Conservation (phyloP, 768 basidiomycete genomes). For the Erythrobasidium yunnanense region DNA sequence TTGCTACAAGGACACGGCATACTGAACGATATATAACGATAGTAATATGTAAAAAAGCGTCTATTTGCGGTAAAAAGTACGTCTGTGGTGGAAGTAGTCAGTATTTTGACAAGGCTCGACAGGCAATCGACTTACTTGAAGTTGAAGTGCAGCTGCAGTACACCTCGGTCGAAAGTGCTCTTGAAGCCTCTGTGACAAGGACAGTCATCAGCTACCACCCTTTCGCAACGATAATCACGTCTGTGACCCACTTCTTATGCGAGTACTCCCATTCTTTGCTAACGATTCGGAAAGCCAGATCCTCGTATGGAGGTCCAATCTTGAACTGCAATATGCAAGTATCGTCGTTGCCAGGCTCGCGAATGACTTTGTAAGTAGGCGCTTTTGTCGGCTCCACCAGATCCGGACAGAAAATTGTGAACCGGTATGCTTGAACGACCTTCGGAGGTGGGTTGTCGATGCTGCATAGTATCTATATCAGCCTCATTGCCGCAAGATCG, state of each 20-base stretch:
- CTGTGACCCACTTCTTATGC: constrained; percentile 74
- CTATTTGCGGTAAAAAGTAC: constrained; percentile 24
- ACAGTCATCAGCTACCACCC: too few relatives aligned
- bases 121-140: constrained; percentile 54
- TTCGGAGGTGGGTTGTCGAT: constrained; percentile 98
- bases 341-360: constrained; percentile 87
- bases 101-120: not conserved
- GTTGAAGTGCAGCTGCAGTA: constrained; percentile 90
- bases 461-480: too few relatives aligned
- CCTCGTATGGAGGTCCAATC: constrained; percentile 81
- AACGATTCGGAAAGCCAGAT: constrained; percentile 95
- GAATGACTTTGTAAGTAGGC: constrained; percentile 89
- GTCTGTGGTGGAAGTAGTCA: not conserved
- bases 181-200: constrained; percentile 61
- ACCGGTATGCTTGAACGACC: constrained; percentile 96
- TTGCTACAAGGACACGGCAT: too few relatives aligned
- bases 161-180: constrained; percentile 92
- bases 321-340: constrained; percentile 86
- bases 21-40: too few relatives aligned
- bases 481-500: too few relatives aligned
- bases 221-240: too few relatives aligned
- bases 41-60: not conserved
- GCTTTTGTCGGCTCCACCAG: constrained; percentile 96
- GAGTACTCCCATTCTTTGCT: constrained; percentile 98
- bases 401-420: constrained; percentile 85